Evolutionary conservation across 2,329 filamentous ascomycete species (phyloP).

Genomic region (Calcarisporium arbuscula): DNA sequence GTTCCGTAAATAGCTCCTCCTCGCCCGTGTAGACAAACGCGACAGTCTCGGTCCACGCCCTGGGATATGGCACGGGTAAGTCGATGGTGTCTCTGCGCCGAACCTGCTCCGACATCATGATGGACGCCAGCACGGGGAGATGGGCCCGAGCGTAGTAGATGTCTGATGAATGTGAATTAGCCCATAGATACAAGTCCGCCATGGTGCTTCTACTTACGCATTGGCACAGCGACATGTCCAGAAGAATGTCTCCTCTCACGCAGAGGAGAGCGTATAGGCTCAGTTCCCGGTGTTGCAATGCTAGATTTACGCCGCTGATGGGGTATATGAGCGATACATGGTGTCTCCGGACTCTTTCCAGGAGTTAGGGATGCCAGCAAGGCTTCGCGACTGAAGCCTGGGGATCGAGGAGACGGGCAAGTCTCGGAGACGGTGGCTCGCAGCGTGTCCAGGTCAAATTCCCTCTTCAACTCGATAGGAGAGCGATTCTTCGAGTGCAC

Average conservation of each 20-base stretch:
- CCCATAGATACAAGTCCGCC: not conserved
- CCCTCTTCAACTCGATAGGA: conserved; percentile 42
- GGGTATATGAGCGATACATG: not conserved
- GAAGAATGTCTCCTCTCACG: not conserved
- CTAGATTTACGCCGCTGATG: not conserved
- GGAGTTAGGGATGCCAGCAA: conserved; percentile 10
- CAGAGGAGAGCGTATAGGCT: not conserved
- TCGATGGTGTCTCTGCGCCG: conserved; percentile 47
- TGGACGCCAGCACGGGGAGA: conserved; percentile 47
- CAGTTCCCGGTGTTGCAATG: not conserved
- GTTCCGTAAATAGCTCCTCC: conserved; percentile 34
- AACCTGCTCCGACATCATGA: conserved; percentile 49
- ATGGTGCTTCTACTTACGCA: conserved; percentile 7
- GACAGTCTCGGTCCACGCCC: conserved; percentile 50
- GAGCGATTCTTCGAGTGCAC: conserved; percentile 29
- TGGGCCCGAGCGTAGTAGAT: conserved; percentile 23
- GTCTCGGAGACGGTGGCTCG: conserved; percentile 37
- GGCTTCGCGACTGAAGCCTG: conserved; percentile 11
- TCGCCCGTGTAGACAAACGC: conserved; percentile 48
- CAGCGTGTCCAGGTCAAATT: conserved; percentile 43
- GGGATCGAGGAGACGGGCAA: conserved; percentile 12
- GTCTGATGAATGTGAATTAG: conserved; percentile 14
- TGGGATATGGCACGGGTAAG: conserved; percentile 50
- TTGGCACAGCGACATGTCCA: conserved; percentile 5
- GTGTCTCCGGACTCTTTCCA: too few relatives aligned